Conservation (phyloP, 2,329 filamentous ascomycete genomes). For the Talaromyces albobiverticillius region DNA sequence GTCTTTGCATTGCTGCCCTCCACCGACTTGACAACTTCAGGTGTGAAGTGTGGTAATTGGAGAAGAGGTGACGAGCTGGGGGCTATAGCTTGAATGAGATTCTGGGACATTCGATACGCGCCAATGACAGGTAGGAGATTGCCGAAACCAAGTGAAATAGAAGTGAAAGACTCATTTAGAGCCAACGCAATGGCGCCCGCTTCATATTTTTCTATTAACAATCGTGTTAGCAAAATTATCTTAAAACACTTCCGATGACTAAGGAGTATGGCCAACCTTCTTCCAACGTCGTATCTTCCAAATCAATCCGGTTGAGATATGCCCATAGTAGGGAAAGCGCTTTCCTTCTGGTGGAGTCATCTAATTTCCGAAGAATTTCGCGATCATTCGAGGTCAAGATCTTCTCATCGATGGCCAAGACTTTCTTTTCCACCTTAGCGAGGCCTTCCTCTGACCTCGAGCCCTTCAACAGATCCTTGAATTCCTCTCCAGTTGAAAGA, state of each 20-base stretch:
- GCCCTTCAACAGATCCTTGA: constrained; percentile 70
- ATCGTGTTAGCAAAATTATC: background rate
- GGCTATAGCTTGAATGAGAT: constrained; percentile 82
- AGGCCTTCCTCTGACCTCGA: constrained; percentile 77
- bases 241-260: background rate
- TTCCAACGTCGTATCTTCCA: constrained; percentile 74
- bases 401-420: constrained; percentile 60
- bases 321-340: constrained; percentile 89
- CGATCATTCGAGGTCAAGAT: constrained; percentile 68
- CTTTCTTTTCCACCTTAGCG: constrained; percentile 77
- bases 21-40: constrained; percentile 49
- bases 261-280: constrained; percentile 46
- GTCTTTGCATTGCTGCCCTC: constrained; percentile 63
- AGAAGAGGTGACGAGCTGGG: constrained; percentile 83
- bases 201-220: constrained; percentile 69
- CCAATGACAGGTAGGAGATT: constrained; percentile 78
- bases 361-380: constrained; percentile 72
- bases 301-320: constrained; percentile 83
- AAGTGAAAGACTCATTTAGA: constrained; percentile 80
- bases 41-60: constrained; percentile 84
- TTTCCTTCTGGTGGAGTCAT: constrained; percentile 78
- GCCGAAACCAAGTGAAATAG: constrained; percentile 84
- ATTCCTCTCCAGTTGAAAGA: constrained; percentile 83
- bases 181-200: constrained; percentile 81
- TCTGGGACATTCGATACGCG: constrained; percentile 78